Evolutionary conservation across 2,329 filamentous ascomycete genomes (phyloP).

Genomic region (Hypoxylon sp.): DNA sequence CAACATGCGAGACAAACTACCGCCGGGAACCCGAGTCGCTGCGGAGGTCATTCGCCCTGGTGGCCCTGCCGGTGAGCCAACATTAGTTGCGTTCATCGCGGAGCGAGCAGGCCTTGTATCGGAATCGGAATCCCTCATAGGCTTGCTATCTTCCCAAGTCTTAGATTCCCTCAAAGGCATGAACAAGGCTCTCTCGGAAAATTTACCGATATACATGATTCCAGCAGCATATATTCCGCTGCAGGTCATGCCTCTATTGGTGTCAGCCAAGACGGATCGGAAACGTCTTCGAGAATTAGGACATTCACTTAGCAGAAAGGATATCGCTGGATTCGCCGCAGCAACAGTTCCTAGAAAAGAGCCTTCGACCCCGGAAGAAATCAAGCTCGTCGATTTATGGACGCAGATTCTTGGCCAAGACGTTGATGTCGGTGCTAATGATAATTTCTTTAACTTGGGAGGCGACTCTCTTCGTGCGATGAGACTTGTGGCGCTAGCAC

Average conservation of each 20-base stretch:
- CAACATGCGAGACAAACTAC: conserved; percentile 56
- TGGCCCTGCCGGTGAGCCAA: conserved; percentile 51
- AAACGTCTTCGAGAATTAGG: conserved; percentile 59
- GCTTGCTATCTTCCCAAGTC: conserved; percentile 40
- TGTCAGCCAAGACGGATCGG: conserved; percentile 60
- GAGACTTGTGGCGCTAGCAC: conserved; percentile 57
- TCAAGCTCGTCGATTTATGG: conserved; percentile 51
- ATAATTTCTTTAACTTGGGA: conserved; percentile 47
- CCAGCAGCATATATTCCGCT: conserved; percentile 58
- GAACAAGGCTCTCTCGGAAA: conserved; percentile 46
- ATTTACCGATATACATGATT: conserved; percentile 56
- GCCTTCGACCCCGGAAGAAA: conserved; percentile 51
- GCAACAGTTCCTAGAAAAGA: conserved; percentile 46
- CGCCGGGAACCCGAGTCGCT: conserved; percentile 53
- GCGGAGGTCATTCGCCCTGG: conserved; percentile 59
- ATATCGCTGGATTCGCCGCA: conserved; percentile 49
- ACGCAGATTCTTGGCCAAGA: conserved; percentile 49
- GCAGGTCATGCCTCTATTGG: conserved; percentile 55
- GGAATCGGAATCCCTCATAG: conserved; percentile 39
- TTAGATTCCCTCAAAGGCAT: conserved; percentile 42
- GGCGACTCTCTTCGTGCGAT: conserved; percentile 62
- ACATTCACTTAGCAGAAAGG: conserved; percentile 51
- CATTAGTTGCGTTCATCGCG: conserved; percentile 56
- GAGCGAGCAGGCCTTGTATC: conserved; percentile 44
- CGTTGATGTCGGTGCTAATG: conserved; percentile 42